Base-by-base conservation (phyloP, 306 rosid genomes). In the Rosa lucieae region DNA sequence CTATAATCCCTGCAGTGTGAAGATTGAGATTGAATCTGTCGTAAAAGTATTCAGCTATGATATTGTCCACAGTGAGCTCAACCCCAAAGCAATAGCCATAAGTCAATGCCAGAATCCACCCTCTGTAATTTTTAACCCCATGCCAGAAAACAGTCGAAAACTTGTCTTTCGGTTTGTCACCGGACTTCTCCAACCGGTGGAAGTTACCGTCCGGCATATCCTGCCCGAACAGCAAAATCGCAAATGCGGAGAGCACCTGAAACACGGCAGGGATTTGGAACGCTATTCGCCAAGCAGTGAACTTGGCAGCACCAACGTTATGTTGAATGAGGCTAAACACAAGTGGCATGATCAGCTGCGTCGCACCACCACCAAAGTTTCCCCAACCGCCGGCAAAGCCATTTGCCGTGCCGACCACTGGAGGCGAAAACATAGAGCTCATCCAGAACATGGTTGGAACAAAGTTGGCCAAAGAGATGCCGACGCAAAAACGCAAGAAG, bases 371-470 rank as follows among this genome's bases (percentile, higher is more conserved):
- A 9, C 97, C 96, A 0, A 92, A 84, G 88, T 94, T 94, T 0
- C 98, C 96, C 98, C 97, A 94, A 0, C 97, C 98, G 15, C 85
- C 97, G 0, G 97, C 67, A 5, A 94, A 55, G 0, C 96, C 96
- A 32, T 90, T 94, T 35, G 97, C 97, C 1, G 88, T 42, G n/a
- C 91, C 98, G 29, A 94, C 96, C 0, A 92, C 90, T 1, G 87
- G 87, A 9, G 93, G 46, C 2, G 97, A 88, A 72, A 94, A 94
- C 97, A 92, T 90, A 5, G 98, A 92, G 85, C 94, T 94, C 98
- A 92, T 94, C 98, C 94, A 94, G 88, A 90, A 94, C 21, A 90
- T 92, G 3, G 96, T 89, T 9, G 98, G 90, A 67, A 92, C 94
- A 46, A 94, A 94, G 9, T 93, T 89, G 51, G 97, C 90, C 0